Evolutionary conservation across 495 filamentous ascomycete species (phyloP).

Genomic region (Halenospora varia): DNA sequence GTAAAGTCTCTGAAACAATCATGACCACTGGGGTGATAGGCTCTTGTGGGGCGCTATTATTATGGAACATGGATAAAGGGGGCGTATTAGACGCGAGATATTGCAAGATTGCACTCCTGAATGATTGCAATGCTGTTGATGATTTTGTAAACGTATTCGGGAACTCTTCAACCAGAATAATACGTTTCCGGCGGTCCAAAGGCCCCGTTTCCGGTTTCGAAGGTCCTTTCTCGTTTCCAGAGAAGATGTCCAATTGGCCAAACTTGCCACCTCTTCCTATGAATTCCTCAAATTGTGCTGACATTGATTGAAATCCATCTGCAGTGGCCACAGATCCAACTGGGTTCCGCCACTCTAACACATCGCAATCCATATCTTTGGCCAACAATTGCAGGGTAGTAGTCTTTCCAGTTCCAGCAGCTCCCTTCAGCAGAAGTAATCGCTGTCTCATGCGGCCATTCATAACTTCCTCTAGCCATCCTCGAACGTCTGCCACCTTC

Average conservation of each 20-base stretch:
- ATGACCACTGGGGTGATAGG: conserved; percentile 74
- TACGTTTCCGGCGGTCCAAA: conserved; percentile 34
- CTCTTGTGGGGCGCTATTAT: conserved; percentile 22
- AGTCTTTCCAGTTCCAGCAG: conserved; percentile 92
- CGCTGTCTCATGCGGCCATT: conserved; percentile 59
- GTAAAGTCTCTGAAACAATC: conserved; percentile 82
- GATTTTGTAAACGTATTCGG: conserved; percentile 73
- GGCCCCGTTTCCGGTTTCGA: conserved; percentile 29
- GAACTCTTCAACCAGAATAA: conserved; percentile 93
- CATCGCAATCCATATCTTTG: conserved; percentile 61
- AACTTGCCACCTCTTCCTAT: conserved; percentile 74
- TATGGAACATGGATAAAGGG: conserved; percentile 26
- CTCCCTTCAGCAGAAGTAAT: conserved; percentile 79
- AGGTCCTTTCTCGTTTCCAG: conserved; percentile 23
- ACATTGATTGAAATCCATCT: conserved; percentile 59
- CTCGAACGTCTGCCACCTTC: conserved; percentile 82
- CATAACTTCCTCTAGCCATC: conserved; percentile 75
- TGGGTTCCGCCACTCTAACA: conserved; percentile 92
- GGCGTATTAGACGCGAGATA: conserved; percentile 63
- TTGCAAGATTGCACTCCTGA: conserved; percentile 68
- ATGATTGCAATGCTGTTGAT: conserved; percentile 63
- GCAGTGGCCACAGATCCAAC: conserved; percentile 49
- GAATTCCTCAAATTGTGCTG: conserved; percentile 87
- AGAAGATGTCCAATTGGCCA: conserved; percentile 63
- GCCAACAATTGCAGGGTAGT: conserved; percentile 76